These are phyloP conservation scores for Trametopsis cervina DNA, from an alignment of 768 basidiomycete genomes.

Conservation along the genomic window DNA sequence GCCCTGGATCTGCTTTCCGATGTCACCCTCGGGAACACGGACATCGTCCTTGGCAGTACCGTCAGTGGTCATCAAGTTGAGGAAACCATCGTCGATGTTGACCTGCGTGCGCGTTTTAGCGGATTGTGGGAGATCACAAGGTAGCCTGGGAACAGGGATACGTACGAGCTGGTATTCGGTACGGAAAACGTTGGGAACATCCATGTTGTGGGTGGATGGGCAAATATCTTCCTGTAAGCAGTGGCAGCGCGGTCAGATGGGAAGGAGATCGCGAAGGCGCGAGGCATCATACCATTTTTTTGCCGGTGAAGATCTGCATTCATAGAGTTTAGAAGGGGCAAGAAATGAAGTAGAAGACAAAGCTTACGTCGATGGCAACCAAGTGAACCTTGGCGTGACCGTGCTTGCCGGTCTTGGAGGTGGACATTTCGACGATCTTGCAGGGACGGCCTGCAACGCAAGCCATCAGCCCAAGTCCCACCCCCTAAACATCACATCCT, in stretches of 20 bases:
- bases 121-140: neutral
- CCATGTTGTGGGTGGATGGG: slow-evolving; percentile 99
- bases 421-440: slow-evolving; percentile 99
- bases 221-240: slow-evolving; percentile 77
- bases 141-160: too few relatives aligned
- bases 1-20: slow-evolving; percentile 63
- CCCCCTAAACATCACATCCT: neutral
- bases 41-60: slow-evolving; percentile 89
- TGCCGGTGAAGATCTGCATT: slow-evolving; percentile 91
- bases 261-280: neutral
- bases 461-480: neutral
- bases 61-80: slow-evolving; percentile 87
- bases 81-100: slow-evolving; percentile 90
- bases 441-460: slow-evolving; percentile 68
- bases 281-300: slow-evolving; percentile 67
- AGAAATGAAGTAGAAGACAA: slow-evolving; percentile 1
- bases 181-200: slow-evolving; percentile 90
- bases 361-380: slow-evolving; percentile 86
- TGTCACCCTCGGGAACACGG: slow-evolving; percentile 77
- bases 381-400: slow-evolving; percentile 99
- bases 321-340: slow-evolving; percentile 12
- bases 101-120: slow-evolving; percentile 34
- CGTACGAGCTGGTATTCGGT: slow-evolving; percentile 86
- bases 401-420: slow-evolving; percentile 99
- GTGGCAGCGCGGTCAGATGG: neutral